A percentile compares a stretch with the other conserved stretches of the same genome.
phyloP scores from a whole-genome alignment of 768 basidiomycete genomes.

The Naganishia onofrii region DNA sequence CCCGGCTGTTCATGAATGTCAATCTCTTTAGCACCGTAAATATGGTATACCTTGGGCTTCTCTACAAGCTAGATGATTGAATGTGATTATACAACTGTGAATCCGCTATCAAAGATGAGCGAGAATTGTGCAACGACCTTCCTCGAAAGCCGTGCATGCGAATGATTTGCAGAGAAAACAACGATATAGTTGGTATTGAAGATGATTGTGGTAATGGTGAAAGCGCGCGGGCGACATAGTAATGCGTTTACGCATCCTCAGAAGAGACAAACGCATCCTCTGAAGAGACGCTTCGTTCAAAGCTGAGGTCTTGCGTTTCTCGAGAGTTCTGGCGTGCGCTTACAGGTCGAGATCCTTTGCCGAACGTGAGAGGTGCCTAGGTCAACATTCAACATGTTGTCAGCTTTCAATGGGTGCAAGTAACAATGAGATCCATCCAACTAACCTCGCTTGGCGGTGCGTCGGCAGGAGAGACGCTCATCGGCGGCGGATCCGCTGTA shows the following conservation, averaged over 20 bases:
- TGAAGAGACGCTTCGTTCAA: not conserved
- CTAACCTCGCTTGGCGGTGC: conserved; percentile 42
- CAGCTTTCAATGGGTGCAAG: no score
- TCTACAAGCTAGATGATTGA: not conserved
- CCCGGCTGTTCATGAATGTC: no score
- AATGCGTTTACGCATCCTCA: no score
- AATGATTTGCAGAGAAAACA: conserved; percentile 1
- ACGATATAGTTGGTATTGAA: not conserved
- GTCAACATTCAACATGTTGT: no score
- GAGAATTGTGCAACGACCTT: not conserved
- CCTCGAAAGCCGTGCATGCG: not conserved
- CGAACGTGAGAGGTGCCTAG: conserved; percentile 12
- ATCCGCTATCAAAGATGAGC: not conserved
- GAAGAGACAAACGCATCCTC: not conserved
- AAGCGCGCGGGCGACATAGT: not conserved
- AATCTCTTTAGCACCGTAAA: no score
- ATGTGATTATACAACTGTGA: not conserved
- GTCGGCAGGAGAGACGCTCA: conserved; percentile 44
- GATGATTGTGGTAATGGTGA: not conserved
- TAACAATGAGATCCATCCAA: not conserved
- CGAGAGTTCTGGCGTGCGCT: conserved; percentile 7
- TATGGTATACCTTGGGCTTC: not conserved
- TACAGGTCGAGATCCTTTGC: conserved; percentile 9
- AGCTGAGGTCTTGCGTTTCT: not conserved
- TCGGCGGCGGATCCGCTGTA: conserved; percentile 36